Percentiles rank a stretch among this genome's conserved stretches.
phyloP scores from a whole-genome alignment of 148 eudicot species.

The Vaccinium macrocarpon region DNA sequence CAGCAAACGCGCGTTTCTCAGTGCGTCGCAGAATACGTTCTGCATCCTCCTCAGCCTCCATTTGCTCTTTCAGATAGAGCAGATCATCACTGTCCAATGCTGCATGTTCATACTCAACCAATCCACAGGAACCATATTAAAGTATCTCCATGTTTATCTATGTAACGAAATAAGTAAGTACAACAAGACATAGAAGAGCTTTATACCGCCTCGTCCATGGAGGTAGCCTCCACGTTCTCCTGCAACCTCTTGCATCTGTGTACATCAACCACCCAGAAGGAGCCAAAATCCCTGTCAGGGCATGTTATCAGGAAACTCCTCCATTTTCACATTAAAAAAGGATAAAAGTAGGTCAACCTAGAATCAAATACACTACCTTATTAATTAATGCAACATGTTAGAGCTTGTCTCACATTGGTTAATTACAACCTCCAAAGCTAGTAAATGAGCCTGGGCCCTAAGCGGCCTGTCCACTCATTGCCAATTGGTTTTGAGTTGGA shows the following conservation, averaged over 20 bases:
- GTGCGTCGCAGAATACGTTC: slow-evolving; percentile 93
- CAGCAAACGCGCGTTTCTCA: slow-evolving; percentile 96
- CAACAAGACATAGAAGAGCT: slow-evolving; percentile 10
- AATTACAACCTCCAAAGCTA: no score
- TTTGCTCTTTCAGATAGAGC: slow-evolving; percentile 96
- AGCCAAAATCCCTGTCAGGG: slow-evolving; percentile 99
- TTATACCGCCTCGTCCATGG: slow-evolving; percentile 96
- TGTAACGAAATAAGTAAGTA: neutral
- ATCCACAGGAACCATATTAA: slow-evolving; percentile 15
- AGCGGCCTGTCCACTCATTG: no score
- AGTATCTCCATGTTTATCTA: neutral
- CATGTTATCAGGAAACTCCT: slow-evolving; percentile 75
- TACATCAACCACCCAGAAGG: slow-evolving; percentile 62
- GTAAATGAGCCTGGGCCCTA: no score
- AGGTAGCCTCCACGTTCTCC: slow-evolving; percentile 99
- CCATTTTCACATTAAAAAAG: slow-evolving; percentile 23
- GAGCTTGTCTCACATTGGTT: no score
- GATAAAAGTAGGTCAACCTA: neutral
- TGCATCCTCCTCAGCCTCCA: slow-evolving; percentile 99
- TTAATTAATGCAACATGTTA: neutral
- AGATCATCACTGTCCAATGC: slow-evolving; percentile 99
- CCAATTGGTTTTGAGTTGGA: no score
- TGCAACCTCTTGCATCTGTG: slow-evolving; percentile 99
- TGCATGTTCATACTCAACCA: slow-evolving; percentile 51
- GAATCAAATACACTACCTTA: slow-evolving; percentile 6